These are phyloP conservation scores for Stemphylium vesicarium DNA, from an alignment of 2,329 filamentous ascomycete genomes.

Conservation along the genomic window DNA sequence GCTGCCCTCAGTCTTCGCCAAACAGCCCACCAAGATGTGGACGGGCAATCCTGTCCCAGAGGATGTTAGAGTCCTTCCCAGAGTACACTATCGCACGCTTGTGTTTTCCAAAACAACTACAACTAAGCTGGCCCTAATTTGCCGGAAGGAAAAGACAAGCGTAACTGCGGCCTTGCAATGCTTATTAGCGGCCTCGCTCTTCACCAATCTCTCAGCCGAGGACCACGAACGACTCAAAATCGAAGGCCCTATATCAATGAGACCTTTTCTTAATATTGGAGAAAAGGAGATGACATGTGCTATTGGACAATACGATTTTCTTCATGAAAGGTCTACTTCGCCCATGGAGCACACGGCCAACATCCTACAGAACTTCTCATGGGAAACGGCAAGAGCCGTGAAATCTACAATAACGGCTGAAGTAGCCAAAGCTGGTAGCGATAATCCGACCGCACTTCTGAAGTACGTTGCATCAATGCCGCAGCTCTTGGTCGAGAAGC, in stretches of 20 bases:
- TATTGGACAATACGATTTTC: conserved; percentile 18
- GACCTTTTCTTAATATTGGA: not conserved
- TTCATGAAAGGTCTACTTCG: conserved; percentile 13
- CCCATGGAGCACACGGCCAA: not conserved
- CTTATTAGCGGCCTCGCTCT: conserved; percentile 48
- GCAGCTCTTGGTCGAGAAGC: conserved; percentile 44
- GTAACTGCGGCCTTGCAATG: conserved; percentile 52
- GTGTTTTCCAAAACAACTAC: conserved; percentile 42
- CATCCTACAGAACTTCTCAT: conserved; percentile 22
- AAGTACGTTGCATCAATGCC: conserved; percentile 51
- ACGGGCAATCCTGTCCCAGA: conserved; percentile 26
- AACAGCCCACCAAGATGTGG: conserved; percentile 29
- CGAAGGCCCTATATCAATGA: conserved; percentile 46
- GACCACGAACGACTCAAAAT: conserved; percentile 42
- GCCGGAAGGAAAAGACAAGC: conserved; percentile 49
- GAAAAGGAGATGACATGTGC: conserved; percentile 43
- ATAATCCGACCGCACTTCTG: conserved; percentile 48
- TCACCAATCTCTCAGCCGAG: conserved; percentile 37
- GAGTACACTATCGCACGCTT: conserved; percentile 40
- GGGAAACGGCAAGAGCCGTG: conserved; percentile 25
- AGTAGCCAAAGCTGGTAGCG: conserved; percentile 28
- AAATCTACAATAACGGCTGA: conserved; percentile 20
- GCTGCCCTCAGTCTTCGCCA: conserved; percentile 32
- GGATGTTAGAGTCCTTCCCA: conserved; percentile 12
- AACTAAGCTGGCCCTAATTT: conserved; percentile 37